phyloP scores from a whole-genome alignment of 768 basidiomycete genomes.

The Tephrocybe sp. region DNA sequence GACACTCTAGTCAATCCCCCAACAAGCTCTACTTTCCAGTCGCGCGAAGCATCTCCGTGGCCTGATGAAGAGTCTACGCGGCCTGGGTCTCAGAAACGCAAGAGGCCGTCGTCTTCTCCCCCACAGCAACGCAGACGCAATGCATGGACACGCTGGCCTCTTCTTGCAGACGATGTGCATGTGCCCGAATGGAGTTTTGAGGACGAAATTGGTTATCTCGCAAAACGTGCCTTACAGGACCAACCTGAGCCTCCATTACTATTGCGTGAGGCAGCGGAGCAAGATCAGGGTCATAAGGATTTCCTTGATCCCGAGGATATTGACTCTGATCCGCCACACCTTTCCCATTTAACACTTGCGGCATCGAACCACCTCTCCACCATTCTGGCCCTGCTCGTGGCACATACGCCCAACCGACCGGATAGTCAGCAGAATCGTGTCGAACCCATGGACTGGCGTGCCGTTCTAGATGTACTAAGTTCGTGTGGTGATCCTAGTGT shows the following conservation, averaged over 20 bases:
- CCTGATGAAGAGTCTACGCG: constrained; percentile 1
- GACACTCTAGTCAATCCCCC: constrained; percentile 9
- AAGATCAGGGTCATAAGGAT: constrained; percentile 3
- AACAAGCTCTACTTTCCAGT: constrained; percentile 3
- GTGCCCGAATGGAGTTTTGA: constrained; percentile 70
- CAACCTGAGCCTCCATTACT: constrained; percentile 18
- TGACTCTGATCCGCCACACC: constrained; percentile 27
- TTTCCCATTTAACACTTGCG: constrained; percentile 40
- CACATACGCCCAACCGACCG: constrained; percentile 53
- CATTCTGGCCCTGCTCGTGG: constrained; percentile 53
- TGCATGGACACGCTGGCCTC: constrained; percentile 78
- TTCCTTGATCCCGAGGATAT: constrained; percentile 18
- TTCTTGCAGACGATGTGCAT: constrained; percentile 57
- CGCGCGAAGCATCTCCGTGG: constrained; percentile 15
- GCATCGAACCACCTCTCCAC: constrained; percentile 47
- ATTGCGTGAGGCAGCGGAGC: not conserved
- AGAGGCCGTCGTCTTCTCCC: constrained; percentile 15
- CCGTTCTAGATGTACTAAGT: constrained; percentile 54
- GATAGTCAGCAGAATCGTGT: constrained; percentile 67
- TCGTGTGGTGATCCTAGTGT: constrained; percentile 35
- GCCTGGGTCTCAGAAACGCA: constrained; percentile 19
- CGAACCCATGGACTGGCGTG: constrained; percentile 61
- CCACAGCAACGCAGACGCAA: constrained; percentile 33
- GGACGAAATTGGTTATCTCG: constrained; percentile 62
- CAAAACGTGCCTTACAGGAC: constrained; percentile 33